Evolutionary conservation across 495 filamentous ascomycete genomes (phyloP), one percentile per base, ranked within the genome.

Genomic region (Penicillium malachiteum): DNA sequence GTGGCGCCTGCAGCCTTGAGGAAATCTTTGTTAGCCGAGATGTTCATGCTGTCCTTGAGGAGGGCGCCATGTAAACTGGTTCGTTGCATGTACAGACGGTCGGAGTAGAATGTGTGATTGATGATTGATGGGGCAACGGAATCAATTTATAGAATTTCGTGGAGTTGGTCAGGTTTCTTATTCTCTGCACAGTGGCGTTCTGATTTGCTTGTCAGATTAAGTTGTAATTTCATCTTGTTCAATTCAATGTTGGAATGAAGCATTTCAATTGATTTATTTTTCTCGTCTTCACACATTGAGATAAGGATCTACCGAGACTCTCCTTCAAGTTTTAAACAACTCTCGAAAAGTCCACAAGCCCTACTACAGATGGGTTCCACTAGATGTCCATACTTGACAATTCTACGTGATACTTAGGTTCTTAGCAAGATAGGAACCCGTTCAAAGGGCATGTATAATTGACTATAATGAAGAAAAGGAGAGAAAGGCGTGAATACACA

Each of bases 11-110:
- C 13, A 67, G 45, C 18, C 45, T 78, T 13, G 75, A 78, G 59
- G 75, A 78, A 51, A 78, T 78, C 44, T 78, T 73, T 46, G 72
- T 78, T 16, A 60, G 56, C 31, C 70, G 64, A 42, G 75, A 78
- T 57, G 48, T 56, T 7, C 67, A 73, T 18, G 75, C 75, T 6
- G 55, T 78, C 48, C 57, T 76, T 30, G 75, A 78, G 48, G 75
- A 76, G 42, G 68, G 63, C 3, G 60, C 58, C 10, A 67, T 71
- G 55, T 76, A 58, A 69, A 32, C 52, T 45, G 18, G 3, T 35
- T 39, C 18, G 45, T 56, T 63, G 52, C 50, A 60, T 68, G 64
- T 66, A 68, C 58, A 70, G 62, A 61, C 32, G 38, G 12, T 34
- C 39, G 55, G 58, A 53, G 50, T 44, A 40, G 41, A 48, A 34